A percentile compares a stretch with the other conserved stretches of the same genome.
These are phyloP conservation scores for Malassezia sympodialis DNA, from an alignment of 1,284 basidiomycete species.

Conservation along the genomic window DNA sequence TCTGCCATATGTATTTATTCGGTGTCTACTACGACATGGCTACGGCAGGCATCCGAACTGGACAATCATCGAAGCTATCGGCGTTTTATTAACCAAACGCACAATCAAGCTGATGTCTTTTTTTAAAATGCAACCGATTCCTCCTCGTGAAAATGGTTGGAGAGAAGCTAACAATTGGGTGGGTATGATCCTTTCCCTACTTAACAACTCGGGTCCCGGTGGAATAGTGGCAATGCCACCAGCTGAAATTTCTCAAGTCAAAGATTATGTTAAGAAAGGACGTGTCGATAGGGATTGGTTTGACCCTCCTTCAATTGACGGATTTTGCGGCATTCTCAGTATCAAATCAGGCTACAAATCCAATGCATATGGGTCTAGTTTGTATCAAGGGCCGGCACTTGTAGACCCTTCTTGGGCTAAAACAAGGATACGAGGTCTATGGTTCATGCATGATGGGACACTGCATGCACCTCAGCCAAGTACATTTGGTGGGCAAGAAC, in stretches of 20 bases:
- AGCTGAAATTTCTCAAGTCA: constrained; percentile 25
- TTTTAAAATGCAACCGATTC: constrained; percentile 35
- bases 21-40: constrained; percentile 24
- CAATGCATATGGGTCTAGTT: constrained; percentile 11
- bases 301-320: constrained; percentile 32
- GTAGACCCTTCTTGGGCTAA: constrained; percentile 42
- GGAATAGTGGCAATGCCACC: constrained; percentile 28
- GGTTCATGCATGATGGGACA: constrained; percentile 36
- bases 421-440: constrained; percentile 28
- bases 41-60: constrained; percentile 22
- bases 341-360: constrained; percentile 22
- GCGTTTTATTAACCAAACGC: constrained; percentile 27
- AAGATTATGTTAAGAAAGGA: constrained; percentile 19
- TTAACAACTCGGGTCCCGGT: constrained; percentile 37
- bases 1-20: constrained; percentile 29
- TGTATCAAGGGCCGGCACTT: constrained; percentile 35
- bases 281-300: constrained; percentile 40
- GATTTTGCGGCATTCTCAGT: constrained; percentile 33
- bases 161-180: constrained; percentile 32
- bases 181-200: constrained; percentile 21
- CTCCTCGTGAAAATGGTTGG: constrained; percentile 32
- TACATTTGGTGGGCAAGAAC: constrained; percentile 6
- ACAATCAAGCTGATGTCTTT: constrained; percentile 31
- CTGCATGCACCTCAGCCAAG: constrained; percentile 14
- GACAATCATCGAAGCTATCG: constrained; percentile 26